Percentiles rank a stretch among this genome's conserved stretches.
Conservation (phyloP, 192 early-diverging fungal genomes). For the Podila epicladia region DNA sequence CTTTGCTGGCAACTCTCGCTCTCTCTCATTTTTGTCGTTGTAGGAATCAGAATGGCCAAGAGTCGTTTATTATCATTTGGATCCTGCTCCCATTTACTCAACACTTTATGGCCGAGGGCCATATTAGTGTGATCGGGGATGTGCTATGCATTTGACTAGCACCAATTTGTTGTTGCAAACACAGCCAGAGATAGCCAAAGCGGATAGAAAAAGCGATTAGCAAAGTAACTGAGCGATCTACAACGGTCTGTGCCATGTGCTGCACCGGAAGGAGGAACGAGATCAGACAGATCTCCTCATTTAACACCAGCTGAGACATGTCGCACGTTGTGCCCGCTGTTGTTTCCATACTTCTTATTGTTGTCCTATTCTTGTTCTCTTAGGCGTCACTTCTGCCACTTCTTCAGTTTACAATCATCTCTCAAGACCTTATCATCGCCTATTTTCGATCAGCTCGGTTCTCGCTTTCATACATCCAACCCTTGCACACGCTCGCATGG, state of each 20-base stretch:
- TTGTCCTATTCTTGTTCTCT: slow-evolving; percentile 6
- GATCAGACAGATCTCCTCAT: background rate
- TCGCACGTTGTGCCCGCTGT: background rate
- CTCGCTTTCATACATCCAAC: background rate
- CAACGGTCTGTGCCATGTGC: background rate
- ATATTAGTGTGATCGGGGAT: background rate
- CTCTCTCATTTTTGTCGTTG: too few species aligned
- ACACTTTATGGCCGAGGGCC: too few species aligned
- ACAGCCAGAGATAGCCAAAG: background rate
- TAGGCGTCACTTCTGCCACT: background rate
- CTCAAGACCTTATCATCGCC: background rate
- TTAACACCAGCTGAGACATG: too few species aligned
- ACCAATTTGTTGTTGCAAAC: background rate
- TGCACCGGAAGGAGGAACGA: background rate
- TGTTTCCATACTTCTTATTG: background rate
- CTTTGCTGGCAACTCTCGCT: too few species aligned
- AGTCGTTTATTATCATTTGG: too few species aligned
- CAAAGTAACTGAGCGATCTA: background rate
- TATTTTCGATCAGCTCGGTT: background rate
- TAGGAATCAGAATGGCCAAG: too few species aligned
- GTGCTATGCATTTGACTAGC: background rate
- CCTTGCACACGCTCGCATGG: background rate
- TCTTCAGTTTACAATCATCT: background rate
- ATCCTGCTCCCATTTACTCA: too few species aligned
- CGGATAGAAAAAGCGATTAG: background rate